Percentiles rank a stretch among this genome's conserved stretches.
phyloP scores from a whole-genome alignment of 2,329 filamentous ascomycete species.

The Ceratocystis destructans region DNA sequence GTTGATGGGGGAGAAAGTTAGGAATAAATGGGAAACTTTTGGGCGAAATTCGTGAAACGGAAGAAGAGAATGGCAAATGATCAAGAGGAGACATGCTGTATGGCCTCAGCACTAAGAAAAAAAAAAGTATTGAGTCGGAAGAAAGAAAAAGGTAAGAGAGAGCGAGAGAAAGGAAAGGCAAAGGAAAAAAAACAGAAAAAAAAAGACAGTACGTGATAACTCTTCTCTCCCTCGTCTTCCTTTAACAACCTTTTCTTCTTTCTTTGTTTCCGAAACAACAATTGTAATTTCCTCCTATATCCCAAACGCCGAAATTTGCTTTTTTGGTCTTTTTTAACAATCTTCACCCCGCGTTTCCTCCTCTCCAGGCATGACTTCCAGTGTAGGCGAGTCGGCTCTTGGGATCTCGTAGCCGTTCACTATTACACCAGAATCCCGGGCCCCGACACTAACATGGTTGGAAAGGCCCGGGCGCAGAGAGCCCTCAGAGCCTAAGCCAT shows the following conservation, averaged over 20 bases:
- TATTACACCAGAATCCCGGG: conserved; percentile 9
- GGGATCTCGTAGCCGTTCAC: conserved; percentile 14
- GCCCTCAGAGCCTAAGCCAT: conserved; percentile 18
- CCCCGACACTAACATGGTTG: conserved; percentile 17
- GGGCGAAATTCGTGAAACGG: conserved; percentile 7
- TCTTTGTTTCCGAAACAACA: conserved; percentile 6
- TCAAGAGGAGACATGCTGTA: conserved; percentile 9
- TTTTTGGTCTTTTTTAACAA: conserved; percentile 8
- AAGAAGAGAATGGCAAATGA: conserved; percentile 8
- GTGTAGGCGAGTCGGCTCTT: conserved; percentile 14
- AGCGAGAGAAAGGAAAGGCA: not conserved
- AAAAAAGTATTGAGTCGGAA: conserved; percentile 5
- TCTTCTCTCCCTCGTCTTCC: not conserved
- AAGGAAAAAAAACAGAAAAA: conserved; percentile 11
- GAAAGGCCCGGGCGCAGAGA: conserved; percentile 19
- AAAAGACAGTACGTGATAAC: conserved; percentile 3
- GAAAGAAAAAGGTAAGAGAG: conserved; percentile 5
- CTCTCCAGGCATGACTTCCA: conserved; percentile 12
- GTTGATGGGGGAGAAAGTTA: not conserved
- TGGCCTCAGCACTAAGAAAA: conserved; percentile 11
- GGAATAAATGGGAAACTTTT: conserved; percentile 4
- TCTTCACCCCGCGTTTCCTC: conserved; percentile 1
- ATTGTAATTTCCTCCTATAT: conserved; percentile 6
- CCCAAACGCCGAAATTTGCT: conserved; percentile 13
- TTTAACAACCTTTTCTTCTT: not conserved